Percentiles rank a stretch among this genome's conserved stretches.
phyloP scores from a whole-genome alignment of 306 rosid species.

The Lablab purpureus region DNA sequence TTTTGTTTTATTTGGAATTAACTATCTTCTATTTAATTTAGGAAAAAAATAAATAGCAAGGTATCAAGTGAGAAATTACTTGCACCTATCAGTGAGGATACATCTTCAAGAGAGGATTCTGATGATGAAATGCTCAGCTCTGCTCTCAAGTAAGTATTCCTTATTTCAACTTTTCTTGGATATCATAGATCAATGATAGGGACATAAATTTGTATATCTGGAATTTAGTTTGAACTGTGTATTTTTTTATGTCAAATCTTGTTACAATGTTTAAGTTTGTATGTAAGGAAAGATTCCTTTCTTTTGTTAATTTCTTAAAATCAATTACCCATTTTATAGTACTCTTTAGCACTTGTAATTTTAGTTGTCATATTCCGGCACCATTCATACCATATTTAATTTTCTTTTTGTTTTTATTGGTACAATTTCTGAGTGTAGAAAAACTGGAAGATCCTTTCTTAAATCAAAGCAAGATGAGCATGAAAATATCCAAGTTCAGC shows the following conservation, averaged over 20 bases:
- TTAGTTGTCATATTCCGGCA: neutral
- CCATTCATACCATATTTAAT: neutral
- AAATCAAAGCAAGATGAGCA: slow-evolving; percentile 50
- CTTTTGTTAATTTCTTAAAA: neutral
- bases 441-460: slow-evolving; percentile 48
- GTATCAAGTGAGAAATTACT: slow-evolving; percentile 44
- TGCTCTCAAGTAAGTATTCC: slow-evolving; percentile 57
- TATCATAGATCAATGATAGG: slow-evolving; percentile 24
- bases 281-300: slow-evolving; percentile 6
- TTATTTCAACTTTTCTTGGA: slow-evolving; percentile 24
- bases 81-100: slow-evolving; percentile 36
- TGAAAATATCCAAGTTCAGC: slow-evolving; percentile 49
- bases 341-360: neutral
- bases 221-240: slow-evolving; percentile 21
- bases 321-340: neutral
- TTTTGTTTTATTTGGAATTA: slow-evolving; percentile 14
- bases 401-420: neutral
- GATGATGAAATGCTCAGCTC: slow-evolving; percentile 63
- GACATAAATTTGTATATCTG: slow-evolving; percentile 10
- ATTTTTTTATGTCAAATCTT: slow-evolving; percentile 17
- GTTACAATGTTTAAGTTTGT: neutral
- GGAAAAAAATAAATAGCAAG: slow-evolving; percentile 51
- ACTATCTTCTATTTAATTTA: slow-evolving; percentile 38
- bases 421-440: slow-evolving; percentile 53
- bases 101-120: slow-evolving; percentile 48